Base-by-base conservation (phyloP, 441 rosid species). In the Mallotus repandus region DNA sequence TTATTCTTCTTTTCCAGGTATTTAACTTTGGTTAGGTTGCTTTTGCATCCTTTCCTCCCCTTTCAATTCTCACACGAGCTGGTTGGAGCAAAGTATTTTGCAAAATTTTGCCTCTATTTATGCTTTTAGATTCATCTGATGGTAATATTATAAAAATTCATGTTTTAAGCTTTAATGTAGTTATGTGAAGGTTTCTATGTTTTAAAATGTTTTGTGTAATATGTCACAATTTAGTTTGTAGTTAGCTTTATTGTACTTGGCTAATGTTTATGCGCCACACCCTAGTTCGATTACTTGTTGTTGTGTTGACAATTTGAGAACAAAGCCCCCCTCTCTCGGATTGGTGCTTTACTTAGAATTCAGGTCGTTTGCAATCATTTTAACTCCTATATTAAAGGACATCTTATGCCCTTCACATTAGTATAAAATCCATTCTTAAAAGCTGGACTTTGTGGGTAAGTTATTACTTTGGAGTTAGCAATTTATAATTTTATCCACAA, bases 1-100 rank as follows among this genome's bases (percentile, higher is more conserved):
- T 93, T 70, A 86, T 96, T 57, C 78, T 93, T 71, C 88, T 91
- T 69, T 96, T 90, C 77, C 97, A 96, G 95, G 98, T 91, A 86
- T 22, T 13, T 68, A 58, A 50, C 48, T 49, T 60, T 66, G 14
- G n/a, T 57, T 12, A 38, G 19, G 38, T 35, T 58, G 50, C 15
- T 64, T 59, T 71, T 45, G 11, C n/a, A 63, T 35, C 35, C 21
- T 25, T 9, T 29, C 8, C 59, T 38, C 56, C 25, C n/a, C 41
- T 46, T 43, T 25, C 52, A 12, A 41, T 48, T 58, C 25, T 29
- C 35, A 15, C 16, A 19, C 5, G 9, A 21, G 15, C 13, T 35
- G 11, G 54, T 49, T 48, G 22, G 9, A 58, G 15, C 43, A 59
- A 46, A 29, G 8, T 45, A 45, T 7, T 21, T 12, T 43, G 5